phyloP scores from a whole-genome alignment of 179 eudicot genomes.

The Patellifolia procumbens region DNA sequence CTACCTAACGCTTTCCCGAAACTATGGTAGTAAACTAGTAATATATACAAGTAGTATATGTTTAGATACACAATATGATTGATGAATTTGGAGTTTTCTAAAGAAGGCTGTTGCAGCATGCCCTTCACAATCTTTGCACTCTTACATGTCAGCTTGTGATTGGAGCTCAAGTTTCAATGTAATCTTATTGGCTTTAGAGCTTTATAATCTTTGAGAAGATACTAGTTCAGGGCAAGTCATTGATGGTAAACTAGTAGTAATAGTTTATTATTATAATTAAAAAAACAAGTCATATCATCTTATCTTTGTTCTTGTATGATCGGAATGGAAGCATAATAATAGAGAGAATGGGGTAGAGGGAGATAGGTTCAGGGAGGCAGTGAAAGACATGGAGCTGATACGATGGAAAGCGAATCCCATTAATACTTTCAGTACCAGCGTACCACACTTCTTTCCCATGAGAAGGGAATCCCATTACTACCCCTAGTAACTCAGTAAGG shows the following conservation, averaged over 20 bases:
- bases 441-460: conserved; percentile 19
- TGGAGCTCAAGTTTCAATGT: conserved; percentile 26
- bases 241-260: not conserved
- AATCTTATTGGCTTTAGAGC: conserved; percentile 21
- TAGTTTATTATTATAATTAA: not conserved
- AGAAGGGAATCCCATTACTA: conserved; percentile 27
- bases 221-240: conserved; percentile 26
- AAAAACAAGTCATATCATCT: conserved; percentile 30
- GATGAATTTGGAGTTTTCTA: conserved; percentile 22
- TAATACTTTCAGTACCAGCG: not conserved
- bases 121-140: conserved; percentile 22
- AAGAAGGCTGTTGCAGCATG: conserved; percentile 15
- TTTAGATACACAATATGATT: not conserved
- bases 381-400: conserved; percentile 37
- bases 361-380: conserved; percentile 17
- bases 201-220: conserved; percentile 18
- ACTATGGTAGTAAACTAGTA: too few species aligned
- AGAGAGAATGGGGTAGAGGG: conserved; percentile 24
- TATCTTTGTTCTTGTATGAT: conserved; percentile 29
- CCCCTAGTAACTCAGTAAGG: too few species aligned
- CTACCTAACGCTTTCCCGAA: too few species aligned
- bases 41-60: too few species aligned
- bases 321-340: conserved; percentile 34
- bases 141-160: conserved; percentile 31
- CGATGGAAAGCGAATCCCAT: conserved; percentile 35